These are phyloP conservation scores for Lojkania enalia DNA, from an alignment of 2,329 filamentous ascomycete species.

Conservation along the genomic window DNA sequence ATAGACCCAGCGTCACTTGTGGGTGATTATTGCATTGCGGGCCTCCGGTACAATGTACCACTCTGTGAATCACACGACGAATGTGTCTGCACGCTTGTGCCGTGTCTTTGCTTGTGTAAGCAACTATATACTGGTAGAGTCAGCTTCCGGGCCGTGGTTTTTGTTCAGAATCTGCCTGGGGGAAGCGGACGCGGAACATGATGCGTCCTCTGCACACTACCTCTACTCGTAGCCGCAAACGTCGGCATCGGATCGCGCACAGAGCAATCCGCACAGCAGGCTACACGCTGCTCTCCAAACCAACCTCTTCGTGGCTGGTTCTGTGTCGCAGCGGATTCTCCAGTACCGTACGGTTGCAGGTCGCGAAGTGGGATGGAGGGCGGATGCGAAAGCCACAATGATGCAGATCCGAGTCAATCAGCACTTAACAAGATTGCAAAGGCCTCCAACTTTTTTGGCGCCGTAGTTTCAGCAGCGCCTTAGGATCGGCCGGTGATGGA, in stretches of 20 bases:
- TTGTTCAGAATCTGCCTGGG: too few relatives aligned
- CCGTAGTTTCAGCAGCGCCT: constrained; percentile 31
- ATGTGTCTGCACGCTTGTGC: constrained; percentile 14
- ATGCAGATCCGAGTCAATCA: not conserved
- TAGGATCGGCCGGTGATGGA: constrained; percentile 19
- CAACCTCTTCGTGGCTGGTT: not conserved
- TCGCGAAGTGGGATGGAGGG: constrained; percentile 11
- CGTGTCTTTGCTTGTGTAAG: too few relatives aligned
- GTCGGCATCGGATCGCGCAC: constrained; percentile 23
- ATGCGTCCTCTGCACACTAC: too few relatives aligned
- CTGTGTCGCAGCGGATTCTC: not conserved
- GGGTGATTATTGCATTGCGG: constrained; percentile 23
- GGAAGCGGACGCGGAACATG: not conserved
- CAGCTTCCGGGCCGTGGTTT: too few relatives aligned
- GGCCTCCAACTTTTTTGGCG: constrained; percentile 10
- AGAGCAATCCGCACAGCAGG: not conserved
- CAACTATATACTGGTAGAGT: too few relatives aligned
- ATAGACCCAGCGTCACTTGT: constrained; percentile 26
- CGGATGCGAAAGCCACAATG: not conserved
- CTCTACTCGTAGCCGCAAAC: constrained; percentile 14
- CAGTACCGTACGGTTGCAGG: constrained; percentile 19
- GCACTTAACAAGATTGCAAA: constrained; percentile 9
- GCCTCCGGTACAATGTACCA: constrained; percentile 14
- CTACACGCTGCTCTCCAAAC: too few relatives aligned
- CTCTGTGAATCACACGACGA: constrained; percentile 37